phyloP scores from a whole-genome alignment of 371 early-diverging fungal species.

The Haplosporangium sp. region DNA sequence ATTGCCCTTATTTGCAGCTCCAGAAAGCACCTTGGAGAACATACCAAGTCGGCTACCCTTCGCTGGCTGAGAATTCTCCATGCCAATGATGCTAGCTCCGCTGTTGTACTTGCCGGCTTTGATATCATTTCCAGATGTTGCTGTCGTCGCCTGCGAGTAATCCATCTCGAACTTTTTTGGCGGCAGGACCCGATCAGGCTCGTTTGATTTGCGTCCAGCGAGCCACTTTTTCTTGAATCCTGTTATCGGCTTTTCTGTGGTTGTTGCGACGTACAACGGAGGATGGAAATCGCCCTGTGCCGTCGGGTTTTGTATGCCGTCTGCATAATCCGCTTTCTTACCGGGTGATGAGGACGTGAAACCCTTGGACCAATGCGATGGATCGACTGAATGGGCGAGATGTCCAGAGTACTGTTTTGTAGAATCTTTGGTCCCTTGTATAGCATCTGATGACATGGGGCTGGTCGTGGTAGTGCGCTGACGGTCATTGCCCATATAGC shows the following conservation, averaged over 20 bases:
- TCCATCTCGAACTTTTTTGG: constrained; percentile 7
- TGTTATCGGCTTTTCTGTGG: not conserved
- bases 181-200: constrained; percentile 4
- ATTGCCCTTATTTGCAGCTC: constrained; percentile 4
- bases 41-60: constrained; percentile 27
- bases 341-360: not conserved
- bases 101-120: constrained; percentile 15
- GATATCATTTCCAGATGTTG: not conserved
- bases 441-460: not conserved
- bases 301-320: not conserved
- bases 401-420: not conserved
- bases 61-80: not conserved
- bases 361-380: constrained; percentile 15
- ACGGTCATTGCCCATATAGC: too few relatives aligned
- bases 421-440: not conserved
- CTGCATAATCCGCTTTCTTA: not conserved
- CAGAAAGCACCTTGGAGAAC: constrained; percentile 35
- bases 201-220: constrained; percentile 22
- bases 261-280: not conserved
- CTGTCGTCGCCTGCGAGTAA: not conserved
- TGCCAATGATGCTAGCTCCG: not conserved
- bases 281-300: not conserved
- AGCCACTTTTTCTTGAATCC: constrained; percentile 38
- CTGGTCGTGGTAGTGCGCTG: not conserved
- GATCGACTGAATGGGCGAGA: constrained; percentile 3